A percentile compares a stretch with the other conserved stretches of the same genome.
Conservation (phyloP, 352 stramenopile genomes). For the Pythium insidiosum region DNA sequence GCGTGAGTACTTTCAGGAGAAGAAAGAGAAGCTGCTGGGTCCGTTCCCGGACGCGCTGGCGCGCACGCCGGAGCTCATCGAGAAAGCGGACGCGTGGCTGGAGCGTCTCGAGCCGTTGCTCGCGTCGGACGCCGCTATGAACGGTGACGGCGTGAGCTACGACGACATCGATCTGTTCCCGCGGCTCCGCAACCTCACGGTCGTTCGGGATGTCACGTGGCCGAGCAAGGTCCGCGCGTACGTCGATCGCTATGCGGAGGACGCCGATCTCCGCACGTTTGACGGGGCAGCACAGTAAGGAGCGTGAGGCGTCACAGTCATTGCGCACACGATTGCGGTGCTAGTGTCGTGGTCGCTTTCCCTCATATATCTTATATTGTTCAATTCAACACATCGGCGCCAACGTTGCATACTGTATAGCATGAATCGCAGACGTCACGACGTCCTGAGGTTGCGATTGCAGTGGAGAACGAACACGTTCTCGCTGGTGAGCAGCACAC, state of each 20-base stretch:
- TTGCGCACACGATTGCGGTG: too few relatives aligned
- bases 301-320: too few relatives aligned
- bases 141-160: constrained; percentile 33
- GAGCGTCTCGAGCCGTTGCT: constrained; percentile 28
- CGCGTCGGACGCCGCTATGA: constrained; percentile 29
- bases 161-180: constrained; percentile 49
- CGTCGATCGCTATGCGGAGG: constrained; percentile 36
- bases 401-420: too few relatives aligned
- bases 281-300: too few relatives aligned
- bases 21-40: constrained; percentile 47
- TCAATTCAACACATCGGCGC: too few relatives aligned
- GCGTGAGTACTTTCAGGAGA: constrained; percentile 45
- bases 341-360: too few relatives aligned
- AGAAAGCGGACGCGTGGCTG: constrained; percentile 27
- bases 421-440: too few relatives aligned
- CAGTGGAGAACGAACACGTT: too few relatives aligned
- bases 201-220: constrained; percentile 46
- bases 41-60: constrained; percentile 28
- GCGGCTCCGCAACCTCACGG: constrained; percentile 32
- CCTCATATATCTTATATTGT: too few relatives aligned
- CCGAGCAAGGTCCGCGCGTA: constrained; percentile 37
- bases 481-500: too few relatives aligned
- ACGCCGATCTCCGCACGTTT: constrained; percentile 31
- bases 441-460: too few relatives aligned
- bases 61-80: constrained; percentile 29